These are phyloP conservation scores for Camelina neglecta DNA, from an alignment of 345 rosid genomes.

Conservation along the genomic window DNA sequence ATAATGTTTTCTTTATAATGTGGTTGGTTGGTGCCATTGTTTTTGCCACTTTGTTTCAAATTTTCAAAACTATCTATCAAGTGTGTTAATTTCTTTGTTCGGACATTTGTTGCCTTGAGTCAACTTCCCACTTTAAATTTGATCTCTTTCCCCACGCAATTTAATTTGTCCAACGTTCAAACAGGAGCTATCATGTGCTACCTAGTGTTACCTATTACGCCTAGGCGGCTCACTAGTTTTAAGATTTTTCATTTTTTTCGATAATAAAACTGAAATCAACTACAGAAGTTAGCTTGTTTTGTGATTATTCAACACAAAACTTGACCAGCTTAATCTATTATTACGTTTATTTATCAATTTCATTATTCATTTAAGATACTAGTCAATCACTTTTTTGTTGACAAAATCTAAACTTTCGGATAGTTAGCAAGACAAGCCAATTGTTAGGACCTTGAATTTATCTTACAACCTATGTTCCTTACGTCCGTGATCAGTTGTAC, in stretches of 20 bases:
- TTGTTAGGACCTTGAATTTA: constrained; percentile 5
- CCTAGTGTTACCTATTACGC: too few species aligned
- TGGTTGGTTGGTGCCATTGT: constrained; percentile 31
- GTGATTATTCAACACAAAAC: too few species aligned
- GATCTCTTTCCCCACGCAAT: constrained; percentile 8
- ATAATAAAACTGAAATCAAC: too few species aligned
- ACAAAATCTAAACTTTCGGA: not conserved
- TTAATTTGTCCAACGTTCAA: not conserved
- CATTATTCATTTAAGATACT: not conserved
- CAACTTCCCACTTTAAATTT: constrained; percentile 1
- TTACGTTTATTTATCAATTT: not conserved
- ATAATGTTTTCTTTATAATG: constrained; percentile 13
- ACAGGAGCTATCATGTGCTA: too few species aligned
- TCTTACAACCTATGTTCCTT: constrained; percentile 38
- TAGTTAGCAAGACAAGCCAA: not conserved
- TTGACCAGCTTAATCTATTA: too few species aligned
- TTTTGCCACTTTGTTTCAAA: constrained; percentile 24
- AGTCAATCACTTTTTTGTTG: not conserved
- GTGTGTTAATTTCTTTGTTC: constrained; percentile 17
- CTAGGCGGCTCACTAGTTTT: too few species aligned
- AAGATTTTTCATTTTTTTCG: too few species aligned
- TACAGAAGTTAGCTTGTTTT: too few species aligned
- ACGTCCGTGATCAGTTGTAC: constrained; percentile 24
- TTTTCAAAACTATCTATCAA: constrained; percentile 11
- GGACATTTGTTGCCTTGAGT: constrained; percentile 32